Evolutionary conservation across 495 filamentous ascomycete species (phyloP).

Genomic region (Aspergillus nanangensis): DNA sequence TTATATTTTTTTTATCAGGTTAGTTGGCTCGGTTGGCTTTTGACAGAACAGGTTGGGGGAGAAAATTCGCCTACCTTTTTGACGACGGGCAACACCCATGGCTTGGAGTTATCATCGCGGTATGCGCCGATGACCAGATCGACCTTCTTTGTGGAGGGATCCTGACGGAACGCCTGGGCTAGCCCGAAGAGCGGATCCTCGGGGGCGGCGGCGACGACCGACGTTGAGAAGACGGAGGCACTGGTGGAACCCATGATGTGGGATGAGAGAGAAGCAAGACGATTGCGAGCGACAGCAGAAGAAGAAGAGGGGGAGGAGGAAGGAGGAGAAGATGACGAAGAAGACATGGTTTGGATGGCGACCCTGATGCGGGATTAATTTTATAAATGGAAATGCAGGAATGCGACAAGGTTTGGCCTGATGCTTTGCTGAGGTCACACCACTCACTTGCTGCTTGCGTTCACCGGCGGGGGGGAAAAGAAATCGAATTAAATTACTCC

Average conservation of each 20-base stretch:
- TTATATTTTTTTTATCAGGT: no score
- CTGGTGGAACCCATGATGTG: conserved; percentile 43
- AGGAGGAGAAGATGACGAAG: conserved; percentile 13
- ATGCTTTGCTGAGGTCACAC: conserved; percentile 17
- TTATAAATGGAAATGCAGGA: neutral
- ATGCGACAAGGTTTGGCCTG: neutral
- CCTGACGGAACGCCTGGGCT: conserved; percentile 81
- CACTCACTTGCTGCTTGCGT: conserved; percentile 22
- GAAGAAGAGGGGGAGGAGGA: conserved; percentile 19
- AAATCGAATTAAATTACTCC: neutral
- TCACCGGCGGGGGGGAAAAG: conserved; percentile 14
- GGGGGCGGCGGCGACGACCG: conserved; percentile 82
- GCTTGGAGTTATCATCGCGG: conserved; percentile 90
- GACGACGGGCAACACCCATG: conserved; percentile 96
- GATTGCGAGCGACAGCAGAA: conserved; percentile 23
- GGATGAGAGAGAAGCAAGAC: conserved; percentile 37
- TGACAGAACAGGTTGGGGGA: neutral
- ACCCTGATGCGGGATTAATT: conserved; percentile 1
- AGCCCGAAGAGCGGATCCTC: conserved; percentile 95
- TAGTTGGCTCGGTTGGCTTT: no score
- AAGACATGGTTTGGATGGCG: conserved; percentile 18
- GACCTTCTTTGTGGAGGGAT: conserved; percentile 81
- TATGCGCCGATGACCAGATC: conserved; percentile 97
- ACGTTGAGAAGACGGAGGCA: conserved; percentile 68
- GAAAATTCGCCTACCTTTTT: conserved; percentile 65